These are phyloP conservation scores for Trichophyton verrucosum DNA, from an alignment of 2,329 filamentous ascomycete genomes.

Conservation along the genomic window DNA sequence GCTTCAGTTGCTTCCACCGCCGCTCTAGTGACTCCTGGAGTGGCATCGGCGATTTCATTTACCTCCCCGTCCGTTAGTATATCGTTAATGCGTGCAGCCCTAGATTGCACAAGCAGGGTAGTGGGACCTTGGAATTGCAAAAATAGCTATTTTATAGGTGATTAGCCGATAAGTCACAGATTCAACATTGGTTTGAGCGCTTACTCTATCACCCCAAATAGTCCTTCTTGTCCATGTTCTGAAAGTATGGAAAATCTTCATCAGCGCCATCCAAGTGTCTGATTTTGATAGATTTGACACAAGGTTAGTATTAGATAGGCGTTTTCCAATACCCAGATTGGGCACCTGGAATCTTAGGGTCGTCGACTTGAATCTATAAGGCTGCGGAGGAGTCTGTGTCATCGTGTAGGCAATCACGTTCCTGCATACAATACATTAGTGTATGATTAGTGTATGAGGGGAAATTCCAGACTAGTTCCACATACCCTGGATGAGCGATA, in stretches of 20 bases:
- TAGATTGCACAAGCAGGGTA: constrained; percentile 76
- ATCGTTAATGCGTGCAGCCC: constrained; percentile 67
- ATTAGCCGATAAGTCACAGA: neutral
- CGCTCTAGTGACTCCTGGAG: constrained; percentile 55
- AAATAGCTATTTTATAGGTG: constrained; percentile 48
- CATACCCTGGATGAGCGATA: constrained; percentile 64
- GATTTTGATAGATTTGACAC: constrained; percentile 60
- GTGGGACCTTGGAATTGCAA: constrained; percentile 77
- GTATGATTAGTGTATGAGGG: neutral
- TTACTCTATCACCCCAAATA: constrained; percentile 79
- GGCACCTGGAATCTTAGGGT: constrained; percentile 68
- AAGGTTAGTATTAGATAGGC: constrained; percentile 60
- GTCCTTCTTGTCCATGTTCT: constrained; percentile 67
- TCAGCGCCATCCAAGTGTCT: constrained; percentile 56
- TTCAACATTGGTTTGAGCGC: constrained; percentile 12
- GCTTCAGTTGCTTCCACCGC: constrained; percentile 38
- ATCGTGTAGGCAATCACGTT: constrained; percentile 86
- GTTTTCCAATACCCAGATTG: constrained; percentile 46
- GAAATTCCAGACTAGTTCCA: neutral
- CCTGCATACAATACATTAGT: constrained; percentile 30
- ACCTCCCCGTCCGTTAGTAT: constrained; percentile 65
- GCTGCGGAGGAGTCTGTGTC: constrained; percentile 57
- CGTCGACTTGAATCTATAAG: constrained; percentile 77
- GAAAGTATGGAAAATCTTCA: constrained; percentile 52
- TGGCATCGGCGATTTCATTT: constrained; percentile 77